Percentiles rank a stretch among this genome's conserved stretches.
Evolutionary conservation across 768 basidiomycete genomes (phyloP).

Genomic region (Phanerodontia chrysosporium): DNA sequence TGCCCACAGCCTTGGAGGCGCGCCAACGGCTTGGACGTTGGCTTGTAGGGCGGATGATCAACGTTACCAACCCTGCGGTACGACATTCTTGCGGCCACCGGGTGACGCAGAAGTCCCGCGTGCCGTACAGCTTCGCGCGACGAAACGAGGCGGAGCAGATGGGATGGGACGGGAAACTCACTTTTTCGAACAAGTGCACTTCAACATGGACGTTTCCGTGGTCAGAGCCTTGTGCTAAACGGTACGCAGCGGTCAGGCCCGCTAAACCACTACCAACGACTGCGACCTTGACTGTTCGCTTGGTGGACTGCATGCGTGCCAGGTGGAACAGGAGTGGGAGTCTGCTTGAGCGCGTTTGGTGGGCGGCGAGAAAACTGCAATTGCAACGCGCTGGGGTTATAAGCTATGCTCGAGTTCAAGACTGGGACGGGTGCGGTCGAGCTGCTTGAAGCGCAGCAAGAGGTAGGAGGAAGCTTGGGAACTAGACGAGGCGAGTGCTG

Average conservation of each 20-base stretch:
- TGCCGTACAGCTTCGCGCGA: not conserved
- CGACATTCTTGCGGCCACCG: not conserved
- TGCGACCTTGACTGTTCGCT: slow-evolving; percentile 53
- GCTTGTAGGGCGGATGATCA: not conserved
- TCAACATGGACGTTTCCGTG: slow-evolving; percentile 47
- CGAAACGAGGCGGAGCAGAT: not conserved
- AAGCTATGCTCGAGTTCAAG: not conserved
- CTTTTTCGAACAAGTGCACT: slow-evolving; percentile 75
- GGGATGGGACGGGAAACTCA: slow-evolving; percentile 24
- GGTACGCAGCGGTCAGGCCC: slow-evolving; percentile 64
- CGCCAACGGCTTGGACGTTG: not conserved
- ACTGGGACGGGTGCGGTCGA: not conserved
- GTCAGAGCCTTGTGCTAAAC: slow-evolving; percentile 34
- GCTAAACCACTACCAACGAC: slow-evolving; percentile 72
- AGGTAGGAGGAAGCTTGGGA: not conserved
- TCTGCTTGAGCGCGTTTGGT: not conserved
- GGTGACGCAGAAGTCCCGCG: not conserved
- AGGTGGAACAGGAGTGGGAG: not conserved
- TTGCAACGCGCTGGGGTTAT: not conserved
- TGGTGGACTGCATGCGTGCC: not conserved
- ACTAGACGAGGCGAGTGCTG: not conserved
- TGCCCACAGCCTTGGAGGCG: not conserved
- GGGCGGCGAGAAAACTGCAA: not conserved
- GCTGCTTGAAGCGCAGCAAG: not conserved
- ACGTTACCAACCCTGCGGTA: not conserved